Conservation (phyloP, 23 red algal species). For the Pyropia haitanensis region DNA sequence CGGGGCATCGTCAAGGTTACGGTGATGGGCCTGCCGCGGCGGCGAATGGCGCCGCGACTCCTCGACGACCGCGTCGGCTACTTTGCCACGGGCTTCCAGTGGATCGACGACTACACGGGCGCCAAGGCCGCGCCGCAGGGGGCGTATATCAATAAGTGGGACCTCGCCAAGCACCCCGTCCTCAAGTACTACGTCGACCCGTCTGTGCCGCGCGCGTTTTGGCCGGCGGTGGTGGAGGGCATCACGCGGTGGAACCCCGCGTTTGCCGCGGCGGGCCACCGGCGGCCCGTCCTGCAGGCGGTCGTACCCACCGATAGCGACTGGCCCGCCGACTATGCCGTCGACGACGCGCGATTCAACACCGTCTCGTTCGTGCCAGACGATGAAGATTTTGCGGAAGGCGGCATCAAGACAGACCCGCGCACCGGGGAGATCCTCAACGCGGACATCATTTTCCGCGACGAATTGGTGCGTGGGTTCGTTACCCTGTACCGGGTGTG, state of each 20-base stretch:
- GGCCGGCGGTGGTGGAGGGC: slow-evolving; percentile 1
- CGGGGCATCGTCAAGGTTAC: not conserved
- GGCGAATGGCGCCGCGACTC: not conserved
- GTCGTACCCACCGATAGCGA: not conserved
- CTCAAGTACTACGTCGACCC: slow-evolving; percentile 1
- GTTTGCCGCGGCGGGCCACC: slow-evolving; percentile 1
- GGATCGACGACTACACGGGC: not conserved
- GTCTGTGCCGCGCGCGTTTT: not conserved
- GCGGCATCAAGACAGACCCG: too few species aligned
- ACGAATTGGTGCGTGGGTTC: not conserved
- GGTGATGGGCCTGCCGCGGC: not conserved
- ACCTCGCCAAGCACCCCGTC: not conserved
- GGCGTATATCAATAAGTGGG: not conserved
- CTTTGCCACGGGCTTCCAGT: not conserved
- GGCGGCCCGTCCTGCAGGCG: too few species aligned
- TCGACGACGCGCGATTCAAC: slow-evolving; percentile 9
- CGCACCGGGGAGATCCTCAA: slow-evolving; percentile 21
- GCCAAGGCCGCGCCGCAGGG: not conserved
- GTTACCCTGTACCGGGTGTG: not conserved
- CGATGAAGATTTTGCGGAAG: too few species aligned
- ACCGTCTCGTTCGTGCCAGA: not conserved
- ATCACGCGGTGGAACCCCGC: not conserved
- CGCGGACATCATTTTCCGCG: slow-evolving; percentile 1
- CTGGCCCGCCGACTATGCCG: slow-evolving; percentile 21
- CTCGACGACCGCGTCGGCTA: slow-evolving; percentile 25